Percentiles rank a stretch among this genome's conserved stretches.
Evolutionary conservation across 2,329 filamentous ascomycete genomes (phyloP).

Genomic region (Ophiostoma tasmaniense): DNA sequence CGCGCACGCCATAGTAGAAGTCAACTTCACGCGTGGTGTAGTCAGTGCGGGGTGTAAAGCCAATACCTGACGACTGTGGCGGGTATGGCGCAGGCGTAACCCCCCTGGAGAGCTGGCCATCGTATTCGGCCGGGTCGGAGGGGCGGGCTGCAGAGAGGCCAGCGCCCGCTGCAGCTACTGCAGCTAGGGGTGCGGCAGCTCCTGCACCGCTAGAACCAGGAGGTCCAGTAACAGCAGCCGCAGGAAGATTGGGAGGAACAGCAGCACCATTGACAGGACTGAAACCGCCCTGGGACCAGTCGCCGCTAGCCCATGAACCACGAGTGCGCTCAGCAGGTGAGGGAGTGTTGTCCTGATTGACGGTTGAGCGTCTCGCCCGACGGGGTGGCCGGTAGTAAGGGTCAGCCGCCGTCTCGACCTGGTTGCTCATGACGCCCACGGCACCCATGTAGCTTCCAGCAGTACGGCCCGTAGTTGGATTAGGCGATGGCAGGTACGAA

Average conservation of each 20-base stretch:
- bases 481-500: conserved; percentile 58
- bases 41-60: conserved; percentile 59
- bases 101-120: conserved; percentile 34
- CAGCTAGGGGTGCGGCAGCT: background rate
- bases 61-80: conserved; percentile 28
- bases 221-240: background rate
- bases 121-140: conserved; percentile 34
- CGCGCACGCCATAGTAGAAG: conserved; percentile 90
- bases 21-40: conserved; percentile 93
- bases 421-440: conserved; percentile 25
- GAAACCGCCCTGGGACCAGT: conserved; percentile 26
- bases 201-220: background rate
- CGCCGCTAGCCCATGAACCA: conserved; percentile 32
- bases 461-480: conserved; percentile 21
- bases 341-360: conserved; percentile 44
- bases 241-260: background rate
- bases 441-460: background rate
- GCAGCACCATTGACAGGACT: background rate
- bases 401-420: conserved; percentile 49
- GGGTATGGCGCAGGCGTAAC: conserved; percentile 36
- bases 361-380: conserved; percentile 37
- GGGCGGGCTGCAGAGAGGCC: conserved; percentile 8
- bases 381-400: conserved; percentile 86
- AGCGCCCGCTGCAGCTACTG: background rate
- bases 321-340: conserved; percentile 30